Evolutionary conservation across 306 rosid genomes (phyloP).

Genomic region (Fagus sylvatica): DNA sequence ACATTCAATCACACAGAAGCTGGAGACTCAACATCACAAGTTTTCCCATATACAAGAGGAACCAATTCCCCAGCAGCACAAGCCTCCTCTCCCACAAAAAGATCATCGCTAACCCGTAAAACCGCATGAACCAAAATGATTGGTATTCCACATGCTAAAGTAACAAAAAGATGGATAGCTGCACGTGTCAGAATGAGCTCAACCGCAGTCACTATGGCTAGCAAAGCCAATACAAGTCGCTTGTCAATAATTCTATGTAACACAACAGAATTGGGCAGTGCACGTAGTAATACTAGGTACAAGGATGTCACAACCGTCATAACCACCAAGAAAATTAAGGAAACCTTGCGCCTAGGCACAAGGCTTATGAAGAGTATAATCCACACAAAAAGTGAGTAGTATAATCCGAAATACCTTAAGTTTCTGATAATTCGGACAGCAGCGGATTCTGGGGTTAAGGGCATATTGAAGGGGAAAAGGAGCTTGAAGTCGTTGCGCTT

Average conservation of each 20-base stretch:
- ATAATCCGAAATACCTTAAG: conserved; percentile 37
- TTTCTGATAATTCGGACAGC: conserved; percentile 41
- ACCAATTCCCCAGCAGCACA: conserved; percentile 31
- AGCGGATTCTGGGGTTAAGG: conserved; percentile 51
- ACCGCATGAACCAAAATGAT: conserved; percentile 60
- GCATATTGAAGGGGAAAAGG: conserved; percentile 47
- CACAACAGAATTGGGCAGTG: conserved; percentile 39
- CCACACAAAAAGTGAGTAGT: conserved; percentile 61
- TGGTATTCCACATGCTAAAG: conserved; percentile 43
- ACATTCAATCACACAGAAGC: conserved; percentile 32
- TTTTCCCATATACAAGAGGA: conserved; percentile 24
- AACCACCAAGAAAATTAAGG: conserved; percentile 45
- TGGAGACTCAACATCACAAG: background rate
- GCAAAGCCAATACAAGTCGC: conserved; percentile 38
- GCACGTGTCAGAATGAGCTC: conserved; percentile 48
- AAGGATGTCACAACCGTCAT: conserved; percentile 52
- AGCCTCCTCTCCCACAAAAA: conserved; percentile 34
- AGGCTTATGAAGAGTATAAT: conserved; percentile 62
- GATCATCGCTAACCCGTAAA: conserved; percentile 40
- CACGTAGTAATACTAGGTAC: conserved; percentile 36
- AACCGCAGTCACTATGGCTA: conserved; percentile 42
- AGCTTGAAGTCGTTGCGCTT: conserved; percentile 16
- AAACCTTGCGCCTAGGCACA: conserved; percentile 46
- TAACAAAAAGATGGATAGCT: conserved; percentile 47
- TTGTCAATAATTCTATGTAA: conserved; percentile 46